Conservation (phyloP, 1,284 basidiomycete species). For the Ceratobasidium sp. region DNA sequence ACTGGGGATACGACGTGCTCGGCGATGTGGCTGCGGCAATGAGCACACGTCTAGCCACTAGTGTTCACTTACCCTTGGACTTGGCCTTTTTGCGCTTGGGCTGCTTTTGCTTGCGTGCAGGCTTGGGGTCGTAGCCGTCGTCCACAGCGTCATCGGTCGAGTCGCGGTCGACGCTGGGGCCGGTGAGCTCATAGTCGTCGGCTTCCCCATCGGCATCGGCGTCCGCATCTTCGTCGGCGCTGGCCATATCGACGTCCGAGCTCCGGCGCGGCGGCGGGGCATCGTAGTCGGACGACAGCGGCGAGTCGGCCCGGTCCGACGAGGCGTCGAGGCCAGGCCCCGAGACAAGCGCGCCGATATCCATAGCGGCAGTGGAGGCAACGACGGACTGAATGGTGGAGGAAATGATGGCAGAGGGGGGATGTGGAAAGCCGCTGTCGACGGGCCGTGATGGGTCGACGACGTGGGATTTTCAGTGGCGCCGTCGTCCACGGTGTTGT, state of each 20-base stretch:
- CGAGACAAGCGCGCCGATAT: constrained; percentile 32
- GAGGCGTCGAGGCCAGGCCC: not conserved
- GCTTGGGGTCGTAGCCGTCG: constrained; percentile 37
- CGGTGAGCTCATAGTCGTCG: constrained; percentile 23
- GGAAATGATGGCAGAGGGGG: constrained; percentile 16
- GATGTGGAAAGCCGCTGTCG: not conserved
- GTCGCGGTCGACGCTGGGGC: constrained; percentile 12
- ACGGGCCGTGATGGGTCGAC: not conserved
- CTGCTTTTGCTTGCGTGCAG: constrained; percentile 19
- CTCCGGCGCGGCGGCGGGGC: not conserved
- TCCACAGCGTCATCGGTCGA: constrained; percentile 24
- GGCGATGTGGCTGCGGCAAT: constrained; percentile 19
- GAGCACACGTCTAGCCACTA: not conserved
- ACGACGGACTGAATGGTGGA: constrained; percentile 11
- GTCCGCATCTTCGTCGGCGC: constrained; percentile 23
- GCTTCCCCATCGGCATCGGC: constrained; percentile 22
- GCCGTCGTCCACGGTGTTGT: too few relatives aligned
- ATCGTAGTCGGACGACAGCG: constrained; percentile 19
- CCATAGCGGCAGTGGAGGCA: constrained; percentile 21
- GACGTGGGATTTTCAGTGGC: not conserved
- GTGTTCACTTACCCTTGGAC: constrained; percentile 17
- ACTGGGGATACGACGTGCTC: constrained; percentile 37
- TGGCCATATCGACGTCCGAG: constrained; percentile 29
- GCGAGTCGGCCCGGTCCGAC: constrained; percentile 36
- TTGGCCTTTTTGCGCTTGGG: constrained; percentile 36